Evolutionary conservation across 2,329 filamentous ascomycete genomes (phyloP), one percentile per base, ranked within the genome.

Genomic region (Epichloe elymi): DNA sequence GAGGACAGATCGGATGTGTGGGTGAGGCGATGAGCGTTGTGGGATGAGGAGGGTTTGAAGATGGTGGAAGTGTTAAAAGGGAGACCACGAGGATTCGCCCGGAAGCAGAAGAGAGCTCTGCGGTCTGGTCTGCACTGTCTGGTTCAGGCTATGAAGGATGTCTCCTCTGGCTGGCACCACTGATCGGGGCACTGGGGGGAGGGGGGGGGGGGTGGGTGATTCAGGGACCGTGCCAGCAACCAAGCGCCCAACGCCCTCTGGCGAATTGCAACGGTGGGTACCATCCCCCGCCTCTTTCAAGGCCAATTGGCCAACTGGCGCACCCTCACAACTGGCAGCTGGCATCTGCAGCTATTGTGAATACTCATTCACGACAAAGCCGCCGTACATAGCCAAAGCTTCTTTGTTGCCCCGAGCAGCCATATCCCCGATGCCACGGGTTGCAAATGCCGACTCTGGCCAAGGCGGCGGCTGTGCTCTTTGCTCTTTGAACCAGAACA

Each of bases 71-170:
- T 56, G 60, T 56, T 11, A 11, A 42, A 61, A 62, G 62, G 60
- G 58, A 62, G 58, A 59, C 61, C 61, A 61, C 64, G 62, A 65
- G 63, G 61, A 65, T 66, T 67, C 66, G 61, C 57, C 20, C 30
- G 40, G 15, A 40, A 63, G 62, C 65, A 60, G 60, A 64, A 41
- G 37, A n/a, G 35, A 37, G 35, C 6, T 14, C 17, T 12, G 17
- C 10, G 39, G 17, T 41, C 12, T 30, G 39, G 17, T 41, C 12
- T 30, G 26, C 26, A 30, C 39, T 14, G 17, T 10, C 20, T 15
- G 62, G 61, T 54, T 61, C 57, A 60, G 61, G 63, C 64, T 49
- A 65, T 63, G 60, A 66, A 64, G 63, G 50, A 54, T 54, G 67
- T 67, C 67, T 65, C 61, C 61, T 59, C 59, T 61, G 64, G 20